Base-by-base conservation (phyloP, 805 yeast species). In the Pachysolen tannophilus region DNA sequence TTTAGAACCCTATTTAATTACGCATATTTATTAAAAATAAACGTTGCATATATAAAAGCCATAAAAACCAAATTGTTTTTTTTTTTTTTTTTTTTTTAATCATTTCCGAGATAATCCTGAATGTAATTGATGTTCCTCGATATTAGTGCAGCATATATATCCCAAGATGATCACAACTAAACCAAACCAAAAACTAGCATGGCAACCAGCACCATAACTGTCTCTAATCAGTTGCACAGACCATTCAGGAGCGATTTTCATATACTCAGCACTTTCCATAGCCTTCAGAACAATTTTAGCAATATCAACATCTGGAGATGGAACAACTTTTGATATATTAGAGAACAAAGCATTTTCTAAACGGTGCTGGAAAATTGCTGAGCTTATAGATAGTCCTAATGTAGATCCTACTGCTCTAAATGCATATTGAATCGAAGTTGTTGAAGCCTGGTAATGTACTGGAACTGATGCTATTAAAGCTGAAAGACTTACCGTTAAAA, bases 321-420 rank as follows among this genome's bases (percentile, higher is more conserved):
- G 61, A 16, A 49, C 49, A 31, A 47, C 52, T n/a, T n/a, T n/a
- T 14, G 62, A 41, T 16, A 70, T 61, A 9, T 53, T 49, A 1
- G 30, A 33, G 1, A 34, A 27, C 21, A 71, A 43, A 25, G 46
- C 43, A 1, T 39, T 27, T 15, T 51, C 47, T 20, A 78, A 55
- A 3, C 64, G 49, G 34, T 63, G 62, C 47, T 75, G 81, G 60
- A 81, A 81, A 18, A 80, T 61, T 3, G 85, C 77, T 16, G 81
- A 68, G 1, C 83, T 77, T 9, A 78, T 46, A 2, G 88, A 63
- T 10, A 84, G 86, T 21, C 94, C 94, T 32, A 84, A 56, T 0
- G 92, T 81, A n/a, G 88, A 79, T 0, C 94, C 94, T 1, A 86
- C 78, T 5, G 90, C 78, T 47, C 94, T 67, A 61, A 82, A 85